Evolutionary conservation across 306 rosid species (phyloP).

Genomic region (Acacia confusa): DNA sequence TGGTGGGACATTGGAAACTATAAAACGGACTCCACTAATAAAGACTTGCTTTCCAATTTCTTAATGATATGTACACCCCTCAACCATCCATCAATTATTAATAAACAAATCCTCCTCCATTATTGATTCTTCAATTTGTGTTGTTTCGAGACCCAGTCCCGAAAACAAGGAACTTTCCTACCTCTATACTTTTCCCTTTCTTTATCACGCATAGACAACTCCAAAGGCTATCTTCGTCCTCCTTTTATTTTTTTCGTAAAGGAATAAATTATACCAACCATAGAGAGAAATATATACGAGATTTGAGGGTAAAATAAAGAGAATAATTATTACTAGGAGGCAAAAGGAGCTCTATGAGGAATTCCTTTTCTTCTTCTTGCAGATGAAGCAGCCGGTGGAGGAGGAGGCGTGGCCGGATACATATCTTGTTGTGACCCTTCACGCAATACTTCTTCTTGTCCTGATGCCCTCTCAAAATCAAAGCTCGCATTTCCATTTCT

Average conservation of each 20-base stretch:
- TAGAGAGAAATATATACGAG: conserved; percentile 30
- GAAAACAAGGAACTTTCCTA: conserved; percentile 70
- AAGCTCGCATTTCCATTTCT: conserved; percentile 81
- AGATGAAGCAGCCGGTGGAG: conserved; percentile 58
- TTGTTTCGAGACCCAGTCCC: conserved; percentile 64
- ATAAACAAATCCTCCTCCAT: conserved; percentile 57
- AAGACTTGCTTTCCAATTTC: conserved; percentile 60
- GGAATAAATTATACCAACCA: conserved; percentile 23
- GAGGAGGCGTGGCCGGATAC: conserved; percentile 71
- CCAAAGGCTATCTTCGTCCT: conserved; percentile 39
- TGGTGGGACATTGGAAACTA: conserved; percentile 67
- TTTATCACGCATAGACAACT: conserved; percentile 43
- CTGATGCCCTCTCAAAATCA: conserved; percentile 53
- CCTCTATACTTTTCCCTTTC: conserved; percentile 38
- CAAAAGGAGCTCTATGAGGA: conserved; percentile 95
- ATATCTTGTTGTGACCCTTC: conserved; percentile 80
- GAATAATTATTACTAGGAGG: conserved; percentile 40
- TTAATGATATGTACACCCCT: conserved; percentile 71
- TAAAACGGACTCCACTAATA: conserved; percentile 73
- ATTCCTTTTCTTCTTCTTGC: conserved; percentile 97
- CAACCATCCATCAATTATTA: conserved; percentile 44
- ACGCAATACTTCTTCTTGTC: conserved; percentile 63
- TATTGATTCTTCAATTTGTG: conserved; percentile 84
- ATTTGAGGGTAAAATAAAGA: not conserved
- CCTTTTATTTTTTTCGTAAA: not conserved